Base-by-base conservation (phyloP, 345 rosid genomes). In the Populus pruinosa region DNA sequence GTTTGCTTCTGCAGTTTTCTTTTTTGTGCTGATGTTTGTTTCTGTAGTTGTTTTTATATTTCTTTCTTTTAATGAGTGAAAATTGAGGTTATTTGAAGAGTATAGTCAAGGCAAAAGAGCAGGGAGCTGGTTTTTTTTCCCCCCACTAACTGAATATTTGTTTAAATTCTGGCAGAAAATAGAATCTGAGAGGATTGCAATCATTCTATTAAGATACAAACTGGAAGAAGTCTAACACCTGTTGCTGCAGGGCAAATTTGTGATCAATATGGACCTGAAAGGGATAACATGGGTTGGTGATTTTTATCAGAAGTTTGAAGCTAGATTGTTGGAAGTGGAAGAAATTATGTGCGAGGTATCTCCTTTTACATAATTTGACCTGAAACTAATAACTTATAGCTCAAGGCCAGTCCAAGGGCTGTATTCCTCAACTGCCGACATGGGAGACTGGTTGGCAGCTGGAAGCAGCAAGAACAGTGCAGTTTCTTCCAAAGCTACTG, bases 261-360 rank as follows among this genome's bases (percentile, higher is more conserved):
- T 70, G 77, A 71, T 71, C 74, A 65, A 17, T 33, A 92, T 92
- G 97, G 91, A 86, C 83, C 80, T 86, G 68, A 87, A 87, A 75
- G 94, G 97, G 65, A 82, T 91, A 77, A 79, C 83, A 27, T 92
- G 97, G 97, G 92, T 88, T 59, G 98, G 94, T 16, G 86, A 89
- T 81, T 86, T 86, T 55, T 94, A 89, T 79, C 88, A 89, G 86
- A 92, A 89, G 89, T 91, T 92, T 82, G 98, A 94, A 89, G 86
- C 93, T 70, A 81, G 92, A 93, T 94, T 93, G 84, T 87, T 92
- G 87, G 97, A 94, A 91, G 93, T 92, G 68, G 98, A 94, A 90
- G 98, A 94, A 73, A 82, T 87, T 78, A 87, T 94, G 78, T 88
- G 87, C 71, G 90, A 88, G 98, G 97, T 91, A 84, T 43, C 75